Percentiles rank a stretch among this genome's conserved stretches.
Evolutionary conservation across 2,329 filamentous ascomycete genomes (phyloP).

Genomic region (Byssoonygena ceratinophila): DNA sequence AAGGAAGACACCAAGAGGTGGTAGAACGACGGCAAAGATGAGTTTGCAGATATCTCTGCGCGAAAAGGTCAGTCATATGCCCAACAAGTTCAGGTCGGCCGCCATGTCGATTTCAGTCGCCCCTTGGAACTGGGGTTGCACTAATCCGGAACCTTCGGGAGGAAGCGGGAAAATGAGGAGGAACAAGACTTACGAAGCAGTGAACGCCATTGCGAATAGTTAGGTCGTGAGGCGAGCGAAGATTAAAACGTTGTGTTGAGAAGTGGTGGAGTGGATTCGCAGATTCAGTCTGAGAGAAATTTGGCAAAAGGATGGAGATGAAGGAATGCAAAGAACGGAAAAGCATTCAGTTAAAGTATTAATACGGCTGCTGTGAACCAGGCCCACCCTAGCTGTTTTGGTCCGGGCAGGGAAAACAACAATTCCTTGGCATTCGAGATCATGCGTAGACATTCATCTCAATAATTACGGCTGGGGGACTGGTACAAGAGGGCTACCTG

Average conservation of each 20-base stretch:
- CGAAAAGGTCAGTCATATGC: background rate
- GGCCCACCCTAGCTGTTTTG: slow-evolving; percentile 7
- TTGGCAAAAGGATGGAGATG: background rate
- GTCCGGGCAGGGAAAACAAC: background rate
- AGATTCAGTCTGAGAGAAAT: background rate
- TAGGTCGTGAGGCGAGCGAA: background rate
- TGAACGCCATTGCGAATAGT: slow-evolving; percentile 41
- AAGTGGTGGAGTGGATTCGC: background rate
- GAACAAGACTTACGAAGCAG: slow-evolving; percentile 37
- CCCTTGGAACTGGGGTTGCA: background rate
- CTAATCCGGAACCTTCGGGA: background rate
- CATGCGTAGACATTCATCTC: background rate
- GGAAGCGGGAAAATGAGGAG: slow-evolving; percentile 9
- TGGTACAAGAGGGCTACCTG: background rate
- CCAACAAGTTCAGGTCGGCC: background rate
- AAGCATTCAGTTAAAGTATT: slow-evolving; percentile 7
- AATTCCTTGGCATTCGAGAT: slow-evolving; percentile 6
- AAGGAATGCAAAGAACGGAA: background rate
- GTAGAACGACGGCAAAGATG: slow-evolving; percentile 80
- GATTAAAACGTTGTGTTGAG: background rate
- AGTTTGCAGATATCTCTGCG: slow-evolving; percentile 65
- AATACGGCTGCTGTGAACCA: background rate
- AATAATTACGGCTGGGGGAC: background rate
- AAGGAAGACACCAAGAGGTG: slow-evolving; percentile 85
- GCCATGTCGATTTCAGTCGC: background rate